A percentile compares a stretch with the other conserved stretches of the same genome.
Conservation (phyloP, 176 grass and related monocot genomes). For the Alopecurus myosuroides region DNA sequence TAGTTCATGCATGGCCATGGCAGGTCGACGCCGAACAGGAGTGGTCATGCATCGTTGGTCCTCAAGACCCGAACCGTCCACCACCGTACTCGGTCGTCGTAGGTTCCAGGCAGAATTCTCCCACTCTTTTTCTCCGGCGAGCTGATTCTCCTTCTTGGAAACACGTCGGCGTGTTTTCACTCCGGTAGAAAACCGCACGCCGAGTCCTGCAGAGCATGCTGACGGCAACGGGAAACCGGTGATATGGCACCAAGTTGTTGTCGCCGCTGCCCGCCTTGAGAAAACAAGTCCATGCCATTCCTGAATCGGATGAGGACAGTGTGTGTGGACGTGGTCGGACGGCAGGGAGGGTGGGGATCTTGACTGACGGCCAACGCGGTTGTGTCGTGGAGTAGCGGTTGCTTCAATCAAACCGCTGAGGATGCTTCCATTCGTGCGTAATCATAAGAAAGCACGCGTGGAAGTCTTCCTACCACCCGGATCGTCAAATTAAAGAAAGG, state of each 20-base stretch:
- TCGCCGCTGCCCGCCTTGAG: neutral
- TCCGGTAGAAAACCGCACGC: neutral
- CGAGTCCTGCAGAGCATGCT: neutral
- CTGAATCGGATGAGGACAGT: neutral
- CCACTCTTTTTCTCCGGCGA: no score
- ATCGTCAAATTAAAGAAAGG: neutral
- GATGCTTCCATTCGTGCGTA: neutral
- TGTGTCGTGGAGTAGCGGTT: neutral
- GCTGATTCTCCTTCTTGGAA: neutral
- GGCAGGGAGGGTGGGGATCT: neutral
- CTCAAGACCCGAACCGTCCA: neutral
- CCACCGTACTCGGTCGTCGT: neutral
- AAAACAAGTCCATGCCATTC: conserved; percentile 4
- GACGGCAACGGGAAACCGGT: neutral
- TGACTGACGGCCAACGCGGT: neutral
- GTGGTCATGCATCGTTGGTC: neutral
- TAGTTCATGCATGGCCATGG: neutral
- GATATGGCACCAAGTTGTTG: neutral
- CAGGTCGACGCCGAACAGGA: neutral
- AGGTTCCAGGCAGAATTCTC: neutral
- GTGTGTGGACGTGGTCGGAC: neutral
- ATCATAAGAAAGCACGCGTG: neutral
- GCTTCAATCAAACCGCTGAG: neutral
- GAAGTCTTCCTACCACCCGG: neutral
- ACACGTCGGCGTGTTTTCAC: neutral